Evolutionary conservation across 257 asterid species (phyloP).

Genomic region (Coffea eugenioides): DNA sequence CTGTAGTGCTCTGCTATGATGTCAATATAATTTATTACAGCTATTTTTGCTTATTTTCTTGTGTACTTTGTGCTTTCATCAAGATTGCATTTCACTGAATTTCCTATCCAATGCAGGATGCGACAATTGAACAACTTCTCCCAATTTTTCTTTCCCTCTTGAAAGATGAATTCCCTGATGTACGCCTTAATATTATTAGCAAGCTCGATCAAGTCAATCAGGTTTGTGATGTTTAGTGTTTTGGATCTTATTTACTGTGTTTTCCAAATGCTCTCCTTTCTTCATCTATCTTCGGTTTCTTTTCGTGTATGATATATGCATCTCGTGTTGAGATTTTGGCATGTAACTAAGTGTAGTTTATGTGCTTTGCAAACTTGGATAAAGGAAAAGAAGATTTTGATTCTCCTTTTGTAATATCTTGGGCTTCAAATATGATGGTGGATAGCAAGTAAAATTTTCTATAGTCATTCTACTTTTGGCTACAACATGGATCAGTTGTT

Average conservation of each 20-base stretch:
- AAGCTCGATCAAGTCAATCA: constrained; percentile 90
- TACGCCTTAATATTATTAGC: constrained; percentile 82
- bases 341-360: background rate
- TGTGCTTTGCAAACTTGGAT: background rate
- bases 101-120: constrained; percentile 47
- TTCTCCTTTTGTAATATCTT: background rate
- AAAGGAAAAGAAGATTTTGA: background rate
- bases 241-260: background rate
- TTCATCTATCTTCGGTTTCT: background rate
- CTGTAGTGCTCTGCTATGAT: background rate
- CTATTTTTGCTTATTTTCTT: background rate
- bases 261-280: background rate
- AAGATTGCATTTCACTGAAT: background rate
- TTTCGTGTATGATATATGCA: background rate
- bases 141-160: constrained; percentile 81
- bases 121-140: constrained; percentile 83
- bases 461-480: background rate
- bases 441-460: background rate
- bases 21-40: no score
- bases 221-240: constrained; percentile 38
- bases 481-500: background rate
- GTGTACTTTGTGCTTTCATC: background rate
- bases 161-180: constrained; percentile 87
- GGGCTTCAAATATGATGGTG: constrained; percentile 2
- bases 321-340: background rate